Evolutionary conservation across 129 eudicot species (phyloP).

Genomic region (Dittrichia graveolens): DNA sequence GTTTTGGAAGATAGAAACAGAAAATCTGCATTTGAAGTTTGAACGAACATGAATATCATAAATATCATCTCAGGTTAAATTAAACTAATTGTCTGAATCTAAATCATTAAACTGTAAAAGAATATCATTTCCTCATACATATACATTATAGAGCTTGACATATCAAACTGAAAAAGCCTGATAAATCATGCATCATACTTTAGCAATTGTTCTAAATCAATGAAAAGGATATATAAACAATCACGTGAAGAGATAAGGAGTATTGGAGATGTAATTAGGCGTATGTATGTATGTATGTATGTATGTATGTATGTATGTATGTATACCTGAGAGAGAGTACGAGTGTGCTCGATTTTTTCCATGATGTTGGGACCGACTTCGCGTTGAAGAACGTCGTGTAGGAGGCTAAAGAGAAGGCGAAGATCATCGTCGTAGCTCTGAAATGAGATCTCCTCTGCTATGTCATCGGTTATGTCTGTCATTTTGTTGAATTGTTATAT

Average conservation of each 20-base stretch:
- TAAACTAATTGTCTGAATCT: conserved; percentile 1
- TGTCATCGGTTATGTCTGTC: conserved; percentile 95
- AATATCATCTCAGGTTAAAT: background rate
- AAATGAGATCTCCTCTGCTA: conserved; percentile 94
- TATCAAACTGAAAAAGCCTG: background rate
- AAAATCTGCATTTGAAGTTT: background rate
- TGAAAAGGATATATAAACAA: background rate
- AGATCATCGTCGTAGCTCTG: conserved; percentile 90
- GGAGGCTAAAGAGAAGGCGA: conserved; percentile 70
- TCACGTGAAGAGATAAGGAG: background rate
- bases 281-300: background rate
- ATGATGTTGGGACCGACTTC: conserved; percentile 67
- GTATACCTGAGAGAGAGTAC: conserved; percentile 82
- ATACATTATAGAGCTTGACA: background rate
- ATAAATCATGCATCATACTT: conserved; percentile 5
- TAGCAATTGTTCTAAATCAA: background rate
- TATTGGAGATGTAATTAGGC: background rate
- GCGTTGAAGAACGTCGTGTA: conserved; percentile 81
- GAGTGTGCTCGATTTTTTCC: conserved; percentile 67
- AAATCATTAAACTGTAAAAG: conserved; percentile 2
- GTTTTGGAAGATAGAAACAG: background rate
- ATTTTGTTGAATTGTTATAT: conserved; percentile 22
- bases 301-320: background rate
- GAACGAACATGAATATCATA: conserved; percentile 13
- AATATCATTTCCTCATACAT: background rate